Percentiles rank a stretch among this genome's conserved stretches.
phyloP scores from a whole-genome alignment of 2,329 filamentous ascomycete species.

The Botrytis paeoniae region DNA sequence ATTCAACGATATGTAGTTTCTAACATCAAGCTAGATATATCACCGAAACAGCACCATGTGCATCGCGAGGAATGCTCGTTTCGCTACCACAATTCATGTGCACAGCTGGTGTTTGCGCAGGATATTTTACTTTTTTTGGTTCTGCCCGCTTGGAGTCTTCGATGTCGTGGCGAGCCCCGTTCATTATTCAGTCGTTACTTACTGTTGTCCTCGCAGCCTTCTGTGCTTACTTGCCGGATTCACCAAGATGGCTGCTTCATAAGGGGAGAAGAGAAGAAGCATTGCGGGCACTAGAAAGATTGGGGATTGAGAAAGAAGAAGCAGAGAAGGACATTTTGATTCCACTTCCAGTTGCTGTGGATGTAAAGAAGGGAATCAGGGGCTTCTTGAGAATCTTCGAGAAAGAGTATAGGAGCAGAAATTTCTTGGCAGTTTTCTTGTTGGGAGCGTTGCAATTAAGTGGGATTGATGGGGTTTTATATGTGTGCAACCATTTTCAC shows the following conservation, averaged over 20 bases:
- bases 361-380: not conserved
- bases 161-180: conserved; percentile 55
- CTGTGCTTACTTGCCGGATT: conserved; percentile 47
- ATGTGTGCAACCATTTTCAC: conserved; percentile 42
- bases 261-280: conserved; percentile 49
- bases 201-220: conserved; percentile 40
- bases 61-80: conserved; percentile 47
- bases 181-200: conserved; percentile 44
- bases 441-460: conserved; percentile 56
- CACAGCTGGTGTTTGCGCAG: conserved; percentile 48
- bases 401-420: conserved; percentile 45
- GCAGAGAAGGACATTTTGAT: conserved; percentile 22
- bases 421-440: conserved; percentile 51
- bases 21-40: not conserved
- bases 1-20: not conserved
- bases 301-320: conserved; percentile 24
- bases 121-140: conserved; percentile 59
- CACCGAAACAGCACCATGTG: not conserved
- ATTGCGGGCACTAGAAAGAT: conserved; percentile 36
- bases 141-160: conserved; percentile 45
- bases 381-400: conserved; percentile 27
- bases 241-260: conserved; percentile 54
- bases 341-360: not conserved
- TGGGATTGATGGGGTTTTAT: conserved; percentile 59
- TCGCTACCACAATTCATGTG: conserved; percentile 51